These are phyloP conservation scores for Bimuria novae-zelandiae DNA, from an alignment of 2,329 filamentous ascomycete species.

Conservation along the genomic window DNA sequence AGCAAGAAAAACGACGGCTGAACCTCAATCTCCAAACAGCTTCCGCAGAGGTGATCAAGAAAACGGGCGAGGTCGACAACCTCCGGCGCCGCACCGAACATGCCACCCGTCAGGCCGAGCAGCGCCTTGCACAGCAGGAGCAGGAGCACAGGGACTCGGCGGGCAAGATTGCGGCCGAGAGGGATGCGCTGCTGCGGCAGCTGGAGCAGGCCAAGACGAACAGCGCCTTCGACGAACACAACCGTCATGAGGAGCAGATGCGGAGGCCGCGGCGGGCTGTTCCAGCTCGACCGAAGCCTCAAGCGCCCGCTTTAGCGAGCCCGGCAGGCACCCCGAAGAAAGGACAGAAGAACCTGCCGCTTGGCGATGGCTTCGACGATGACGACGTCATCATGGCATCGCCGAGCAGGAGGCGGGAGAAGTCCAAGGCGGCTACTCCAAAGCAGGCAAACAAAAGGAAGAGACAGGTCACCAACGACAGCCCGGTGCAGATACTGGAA, in stretches of 20 bases:
- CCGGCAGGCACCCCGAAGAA: slow-evolving; percentile 64
- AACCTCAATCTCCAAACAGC: slow-evolving; percentile 48
- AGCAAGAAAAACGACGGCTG: slow-evolving; percentile 46
- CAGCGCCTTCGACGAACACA: slow-evolving; percentile 73
- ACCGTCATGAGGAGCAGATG: slow-evolving; percentile 62
- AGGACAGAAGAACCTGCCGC: slow-evolving; percentile 59
- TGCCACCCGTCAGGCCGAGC: slow-evolving; percentile 64
- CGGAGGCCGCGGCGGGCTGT: slow-evolving; percentile 47
- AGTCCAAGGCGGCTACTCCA: slow-evolving; percentile 61
- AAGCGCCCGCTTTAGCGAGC: slow-evolving; percentile 19
- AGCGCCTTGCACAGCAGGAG: slow-evolving; percentile 64
- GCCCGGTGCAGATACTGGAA: slow-evolving; percentile 66
- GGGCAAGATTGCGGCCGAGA: slow-evolving; percentile 65
- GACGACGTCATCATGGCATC: slow-evolving; percentile 62
- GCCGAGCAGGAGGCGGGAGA: slow-evolving; percentile 56
- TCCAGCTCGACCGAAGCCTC: slow-evolving; percentile 31
- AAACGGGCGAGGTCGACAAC: slow-evolving; percentile 74
- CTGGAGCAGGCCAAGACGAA: slow-evolving; percentile 70
- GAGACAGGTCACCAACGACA: slow-evolving; percentile 63
- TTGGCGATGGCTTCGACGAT: slow-evolving; percentile 79
- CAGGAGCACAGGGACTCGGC: slow-evolving; percentile 67
- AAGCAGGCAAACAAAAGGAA: slow-evolving; percentile 71
- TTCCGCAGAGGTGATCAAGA: slow-evolving; percentile 60
- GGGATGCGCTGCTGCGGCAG: slow-evolving; percentile 68
- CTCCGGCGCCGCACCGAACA: slow-evolving; percentile 72